These are phyloP conservation scores for Lophiotrema nucula DNA, from an alignment of 495 filamentous ascomycete genomes.

Conservation along the genomic window DNA sequence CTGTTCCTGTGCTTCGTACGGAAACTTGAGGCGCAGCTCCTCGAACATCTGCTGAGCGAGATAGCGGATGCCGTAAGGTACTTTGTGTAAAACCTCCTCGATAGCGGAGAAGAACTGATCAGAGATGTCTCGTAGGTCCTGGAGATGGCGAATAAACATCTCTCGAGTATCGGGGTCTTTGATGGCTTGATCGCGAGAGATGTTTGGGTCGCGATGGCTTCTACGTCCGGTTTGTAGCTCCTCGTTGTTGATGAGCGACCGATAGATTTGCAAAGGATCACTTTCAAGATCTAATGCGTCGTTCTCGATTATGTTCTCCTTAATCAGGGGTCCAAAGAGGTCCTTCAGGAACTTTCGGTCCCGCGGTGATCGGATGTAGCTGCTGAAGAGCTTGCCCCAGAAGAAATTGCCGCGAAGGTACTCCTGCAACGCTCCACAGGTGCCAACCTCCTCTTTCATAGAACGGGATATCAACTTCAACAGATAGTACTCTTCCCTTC, in stretches of 20 bases:
- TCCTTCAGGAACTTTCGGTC: slow-evolving; percentile 91
- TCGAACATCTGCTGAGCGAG: slow-evolving; percentile 85
- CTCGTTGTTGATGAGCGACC: slow-evolving; percentile 91
- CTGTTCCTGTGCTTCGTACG: slow-evolving; percentile 71
- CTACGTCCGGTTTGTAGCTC: slow-evolving; percentile 86
- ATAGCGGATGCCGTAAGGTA: slow-evolving; percentile 93
- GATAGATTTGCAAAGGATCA: slow-evolving; percentile 96
- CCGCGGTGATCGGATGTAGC: slow-evolving; percentile 86
- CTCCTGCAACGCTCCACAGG: slow-evolving; percentile 70
- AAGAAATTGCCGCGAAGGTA: slow-evolving; percentile 89
- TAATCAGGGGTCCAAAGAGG: slow-evolving; percentile 75
- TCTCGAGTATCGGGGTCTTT: slow-evolving; percentile 87
- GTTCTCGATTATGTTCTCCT: slow-evolving; percentile 87
- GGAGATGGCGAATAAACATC: slow-evolving; percentile 87
- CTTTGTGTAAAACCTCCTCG: slow-evolving; percentile 77
- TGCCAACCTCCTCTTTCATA: slow-evolving; percentile 82
- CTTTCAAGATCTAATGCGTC: slow-evolving; percentile 89
- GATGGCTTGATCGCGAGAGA: slow-evolving; percentile 89
- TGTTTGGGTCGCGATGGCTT: slow-evolving; percentile 72
- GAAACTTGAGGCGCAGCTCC: slow-evolving; percentile 69
- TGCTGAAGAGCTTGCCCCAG: slow-evolving; percentile 81
- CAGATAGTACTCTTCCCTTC: slow-evolving; percentile 94
- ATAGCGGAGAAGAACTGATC: slow-evolving; percentile 80
- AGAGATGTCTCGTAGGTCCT: slow-evolving; percentile 87
- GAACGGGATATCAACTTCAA: slow-evolving; percentile 83